phyloP scores from a whole-genome alignment of 1,284 basidiomycete genomes.

The Cryptococcus deneoformans region DNA sequence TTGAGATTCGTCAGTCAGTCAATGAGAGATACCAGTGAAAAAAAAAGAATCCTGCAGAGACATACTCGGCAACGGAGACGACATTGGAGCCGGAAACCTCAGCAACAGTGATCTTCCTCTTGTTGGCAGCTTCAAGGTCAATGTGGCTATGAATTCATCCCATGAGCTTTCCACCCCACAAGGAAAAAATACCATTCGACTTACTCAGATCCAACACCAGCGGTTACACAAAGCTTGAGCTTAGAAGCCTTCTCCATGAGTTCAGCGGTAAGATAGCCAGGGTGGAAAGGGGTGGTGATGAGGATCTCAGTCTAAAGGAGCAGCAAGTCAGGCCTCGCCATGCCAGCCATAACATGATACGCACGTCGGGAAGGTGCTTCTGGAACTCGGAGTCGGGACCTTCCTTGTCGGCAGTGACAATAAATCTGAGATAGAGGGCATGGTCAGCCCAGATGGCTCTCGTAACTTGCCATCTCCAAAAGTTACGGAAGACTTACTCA shows the following conservation, averaged over 20 bases:
- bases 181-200: neutral
- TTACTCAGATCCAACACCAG: conserved; percentile 84
- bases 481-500: conserved; percentile 55
- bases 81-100: conserved; percentile 83
- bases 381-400: conserved; percentile 80
- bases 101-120: conserved; percentile 75
- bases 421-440: conserved; percentile 22
- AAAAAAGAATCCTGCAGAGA: conserved; percentile 7
- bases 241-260: conserved; percentile 79
- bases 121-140: conserved; percentile 83
- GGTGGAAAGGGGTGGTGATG: conserved; percentile 87
- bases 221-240: conserved; percentile 88
- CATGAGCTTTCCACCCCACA: too few relatives aligned
- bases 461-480: neutral
- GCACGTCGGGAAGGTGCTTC: conserved; percentile 78
- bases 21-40: neutral
- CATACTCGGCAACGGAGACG: conserved; percentile 77
- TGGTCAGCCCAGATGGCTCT: neutral
- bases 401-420: conserved; percentile 82
- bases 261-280: conserved; percentile 81
- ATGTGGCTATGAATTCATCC: conserved; percentile 57
- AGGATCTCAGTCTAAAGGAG: conserved; percentile 39
- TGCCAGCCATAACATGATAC: conserved; percentile 29
- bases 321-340: neutral
- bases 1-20: neutral